Base-by-base conservation (phyloP, 148 eudicot species). In the Bassia scoparia region DNA sequence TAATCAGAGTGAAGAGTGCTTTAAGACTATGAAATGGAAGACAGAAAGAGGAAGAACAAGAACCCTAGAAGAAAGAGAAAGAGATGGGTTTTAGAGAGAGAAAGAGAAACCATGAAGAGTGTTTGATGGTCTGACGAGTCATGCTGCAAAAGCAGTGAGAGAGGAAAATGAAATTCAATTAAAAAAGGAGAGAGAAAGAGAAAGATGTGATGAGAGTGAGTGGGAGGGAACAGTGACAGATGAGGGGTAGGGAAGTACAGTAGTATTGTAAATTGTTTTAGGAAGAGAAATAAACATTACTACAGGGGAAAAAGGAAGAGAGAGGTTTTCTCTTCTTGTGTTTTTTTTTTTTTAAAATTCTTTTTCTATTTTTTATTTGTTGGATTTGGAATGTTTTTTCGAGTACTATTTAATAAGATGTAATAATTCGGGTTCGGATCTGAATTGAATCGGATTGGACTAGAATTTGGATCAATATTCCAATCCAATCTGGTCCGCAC, bases 171-270 rank as follows among this genome's bases (percentile, higher is more conserved):
- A n/a, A n/a, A n/a, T n/a, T n/a, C 43, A 5, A 41, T 20, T 34
- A n/a, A 27, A 17, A 30, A 21, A 56, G 43, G 70, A 30, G 66
- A 21, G 72, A 8, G 72, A 63, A 41, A 78, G 77, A 73, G 50
- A 68, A 44, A 48, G 69, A n/a, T n/a, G n/a, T n/a, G n/a, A n/a
- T n/a, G n/a, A n/a, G 21, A 52, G 20, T 15, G 71, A 17, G 62
- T 21, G 65, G 67, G 60, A 72, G 46, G 72, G 31, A 50, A 59
- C 37, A 75, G 75, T 60, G 56, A 72, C 38, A 65, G 81, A 60
- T 72, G 83, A 79, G 73, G 52, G 70, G 77, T 72, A 43, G 64
- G 75, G 61, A 18, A 17, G 70, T 53, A 44, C 23, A 41, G 30
- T 0, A 9, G 7, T 41, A 35, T n/a, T 27, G 66, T n/a, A n/a